A percentile compares a stretch with the other conserved stretches of the same genome.
Conservation (phyloP, 345 rosid species). For the Lenwebbia sp. region DNA sequence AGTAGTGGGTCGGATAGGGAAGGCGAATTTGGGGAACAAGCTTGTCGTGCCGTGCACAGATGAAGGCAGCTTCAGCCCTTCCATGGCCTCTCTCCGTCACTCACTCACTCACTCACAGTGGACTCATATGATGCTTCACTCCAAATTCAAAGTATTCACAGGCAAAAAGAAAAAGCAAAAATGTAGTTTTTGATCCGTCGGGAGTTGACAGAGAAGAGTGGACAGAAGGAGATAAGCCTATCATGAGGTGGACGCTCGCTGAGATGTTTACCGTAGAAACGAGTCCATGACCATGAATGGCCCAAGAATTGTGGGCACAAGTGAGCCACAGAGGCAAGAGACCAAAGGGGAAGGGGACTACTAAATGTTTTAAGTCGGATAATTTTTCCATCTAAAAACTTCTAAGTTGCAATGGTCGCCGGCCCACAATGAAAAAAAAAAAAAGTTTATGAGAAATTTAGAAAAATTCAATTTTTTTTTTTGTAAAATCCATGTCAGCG, state of each 20-base stretch:
- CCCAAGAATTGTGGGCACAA: background rate
- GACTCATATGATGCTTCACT: background rate
- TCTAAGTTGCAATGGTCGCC: too few relatives aligned
- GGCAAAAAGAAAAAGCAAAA: background rate
- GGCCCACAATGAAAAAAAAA: too few relatives aligned
- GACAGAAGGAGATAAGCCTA: constrained; percentile 1
- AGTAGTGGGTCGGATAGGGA: background rate
- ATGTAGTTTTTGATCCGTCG: background rate
- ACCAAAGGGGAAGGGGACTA: background rate
- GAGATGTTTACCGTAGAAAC: background rate
- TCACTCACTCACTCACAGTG: background rate
- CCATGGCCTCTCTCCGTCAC: constrained; percentile 18
- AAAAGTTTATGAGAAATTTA: too few relatives aligned
- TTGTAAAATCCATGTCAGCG: too few relatives aligned
- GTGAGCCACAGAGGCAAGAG: background rate
- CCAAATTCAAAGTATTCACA: background rate
- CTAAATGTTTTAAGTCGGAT: too few relatives aligned
- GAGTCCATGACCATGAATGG: background rate
- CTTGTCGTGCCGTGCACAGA: constrained; percentile 10
- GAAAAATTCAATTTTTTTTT: too few relatives aligned
- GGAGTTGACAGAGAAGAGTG: background rate
- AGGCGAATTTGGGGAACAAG: constrained; percentile 10
- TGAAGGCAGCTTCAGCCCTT: constrained; percentile 26
- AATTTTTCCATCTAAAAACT: too few relatives aligned
- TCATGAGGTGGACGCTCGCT: background rate